phyloP scores from a whole-genome alignment of 148 eudicot genomes.

The Vaccinium darrowii region DNA sequence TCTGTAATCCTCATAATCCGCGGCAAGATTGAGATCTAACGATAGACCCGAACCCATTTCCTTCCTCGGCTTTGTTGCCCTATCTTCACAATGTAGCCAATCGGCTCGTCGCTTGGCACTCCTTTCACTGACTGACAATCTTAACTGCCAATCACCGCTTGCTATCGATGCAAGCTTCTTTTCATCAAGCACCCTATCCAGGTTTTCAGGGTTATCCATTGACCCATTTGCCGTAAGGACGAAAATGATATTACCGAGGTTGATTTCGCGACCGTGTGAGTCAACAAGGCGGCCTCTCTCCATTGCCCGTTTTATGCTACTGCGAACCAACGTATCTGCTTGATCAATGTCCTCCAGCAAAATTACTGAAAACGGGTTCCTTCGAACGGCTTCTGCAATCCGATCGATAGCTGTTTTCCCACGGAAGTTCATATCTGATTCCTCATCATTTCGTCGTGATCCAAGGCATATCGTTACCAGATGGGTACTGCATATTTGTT shows the following conservation, averaged over 20 bases:
- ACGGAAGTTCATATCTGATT: conserved; percentile 54
- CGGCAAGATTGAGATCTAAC: conserved; percentile 69
- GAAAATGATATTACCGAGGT: conserved; percentile 79
- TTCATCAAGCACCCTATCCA: conserved; percentile 42
- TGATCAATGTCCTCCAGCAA: conserved; percentile 86
- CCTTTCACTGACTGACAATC: conserved; percentile 50
- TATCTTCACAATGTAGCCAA: conserved; percentile 55
- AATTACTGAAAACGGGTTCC: conserved; percentile 79
- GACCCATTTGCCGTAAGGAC: conserved; percentile 60
- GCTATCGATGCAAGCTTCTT: conserved; percentile 52
- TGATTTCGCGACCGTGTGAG: conserved; percentile 89
- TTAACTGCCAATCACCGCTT: conserved; percentile 71
- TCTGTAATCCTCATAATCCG: conserved; percentile 55
- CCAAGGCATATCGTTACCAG: conserved; percentile 66
- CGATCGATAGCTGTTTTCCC: conserved; percentile 82
- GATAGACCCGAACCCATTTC: conserved; percentile 43
- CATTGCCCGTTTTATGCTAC: conserved; percentile 78
- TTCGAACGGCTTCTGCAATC: conserved; percentile 69
- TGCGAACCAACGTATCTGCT: conserved; percentile 63
- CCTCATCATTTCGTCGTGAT: conserved; percentile 61
- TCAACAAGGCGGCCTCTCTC: conserved; percentile 79
- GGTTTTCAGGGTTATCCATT: conserved; percentile 27
- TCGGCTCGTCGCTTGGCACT: conserved; percentile 49
- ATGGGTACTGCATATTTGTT: conserved; percentile 53
- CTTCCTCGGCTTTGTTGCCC: conserved; percentile 50